Conservation (phyloP, 768 basidiomycete genomes). For the Paxillus ammoniavirescens region DNA sequence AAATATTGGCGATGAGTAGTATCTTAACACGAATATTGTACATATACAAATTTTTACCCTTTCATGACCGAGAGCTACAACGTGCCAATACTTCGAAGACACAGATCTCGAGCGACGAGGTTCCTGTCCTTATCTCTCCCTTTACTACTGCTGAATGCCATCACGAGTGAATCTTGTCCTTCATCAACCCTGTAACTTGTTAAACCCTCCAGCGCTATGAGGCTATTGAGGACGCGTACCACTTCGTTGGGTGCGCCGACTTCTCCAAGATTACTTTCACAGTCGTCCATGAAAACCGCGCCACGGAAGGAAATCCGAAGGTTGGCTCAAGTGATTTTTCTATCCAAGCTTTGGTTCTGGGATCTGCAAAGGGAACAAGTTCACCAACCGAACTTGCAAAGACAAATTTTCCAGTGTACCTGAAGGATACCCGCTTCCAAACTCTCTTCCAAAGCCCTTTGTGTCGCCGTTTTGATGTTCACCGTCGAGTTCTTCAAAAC, state of each 20-base stretch:
- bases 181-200: slow-evolving; percentile 71
- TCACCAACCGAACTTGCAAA: background rate
- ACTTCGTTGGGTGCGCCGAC: slow-evolving; percentile 73
- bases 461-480: slow-evolving; percentile 3
- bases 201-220: background rate
- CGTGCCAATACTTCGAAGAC: slow-evolving; percentile 54
- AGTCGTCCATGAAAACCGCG: slow-evolving; percentile 94
- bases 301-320: slow-evolving; percentile 90
- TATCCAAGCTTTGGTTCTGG: slow-evolving; percentile 89
- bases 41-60: background rate
- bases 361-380: slow-evolving; percentile 51
- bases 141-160: slow-evolving; percentile 68
- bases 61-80: slow-evolving; percentile 39
- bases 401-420: slow-evolving; percentile 42
- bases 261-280: slow-evolving; percentile 84
- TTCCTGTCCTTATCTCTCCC: slow-evolving; percentile 77
- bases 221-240: slow-evolving; percentile 45
- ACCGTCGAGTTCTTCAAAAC: slow-evolving; percentile 60
- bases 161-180: slow-evolving; percentile 69
- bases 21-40: slow-evolving; percentile 6
- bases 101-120: slow-evolving; percentile 68
- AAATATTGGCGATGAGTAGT: background rate
- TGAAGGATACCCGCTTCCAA: slow-evolving; percentile 91
- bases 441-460: slow-evolving; percentile 32
- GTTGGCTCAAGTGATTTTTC: slow-evolving; percentile 72